Evolutionary conservation across 192 early-diverging fungal species (phyloP).

Genomic region (Pilaira anomala): DNA sequence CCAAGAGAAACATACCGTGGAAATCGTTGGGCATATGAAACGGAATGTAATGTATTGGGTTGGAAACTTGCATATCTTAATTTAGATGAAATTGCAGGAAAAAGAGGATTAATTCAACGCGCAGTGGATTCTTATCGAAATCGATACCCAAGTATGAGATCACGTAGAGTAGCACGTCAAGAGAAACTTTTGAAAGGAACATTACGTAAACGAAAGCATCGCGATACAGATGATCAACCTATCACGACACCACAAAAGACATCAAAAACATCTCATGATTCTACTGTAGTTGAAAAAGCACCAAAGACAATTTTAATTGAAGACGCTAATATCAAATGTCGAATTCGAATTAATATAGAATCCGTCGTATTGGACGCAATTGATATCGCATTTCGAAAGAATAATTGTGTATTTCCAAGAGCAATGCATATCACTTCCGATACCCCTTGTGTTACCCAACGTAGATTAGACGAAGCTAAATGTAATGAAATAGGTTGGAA

Average conservation of each 20-base stretch:
- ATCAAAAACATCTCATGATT: neutral
- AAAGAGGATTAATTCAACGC: conserved; percentile 79
- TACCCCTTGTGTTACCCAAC: conserved; percentile 27
- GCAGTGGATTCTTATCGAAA: conserved; percentile 83
- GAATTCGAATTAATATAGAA: conserved; percentile 51
- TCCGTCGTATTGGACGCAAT: conserved; percentile 40
- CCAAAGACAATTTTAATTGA: conserved; percentile 24
- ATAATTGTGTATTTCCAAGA: conserved; percentile 56
- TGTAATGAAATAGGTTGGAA: conserved; percentile 69
- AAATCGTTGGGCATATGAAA: conserved; percentile 83
- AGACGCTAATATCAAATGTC: conserved; percentile 20
- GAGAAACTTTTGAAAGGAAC: conserved; percentile 65
- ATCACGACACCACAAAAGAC: neutral
- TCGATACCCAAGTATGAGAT: conserved; percentile 63
- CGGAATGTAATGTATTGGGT: conserved; percentile 76
- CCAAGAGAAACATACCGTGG: conserved; percentile 64
- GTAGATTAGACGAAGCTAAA: conserved; percentile 39
- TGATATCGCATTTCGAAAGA: conserved; percentile 43
- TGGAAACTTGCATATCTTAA: conserved; percentile 85
- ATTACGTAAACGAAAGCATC: conserved; percentile 43
- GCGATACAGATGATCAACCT: conserved; percentile 3
- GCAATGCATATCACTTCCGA: conserved; percentile 30
- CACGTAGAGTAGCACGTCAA: conserved; percentile 68
- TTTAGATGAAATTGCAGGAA: conserved; percentile 55
- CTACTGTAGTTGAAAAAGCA: neutral